Conservation (phyloP, 805 yeast genomes). For the Metschnikowia similis region DNA sequence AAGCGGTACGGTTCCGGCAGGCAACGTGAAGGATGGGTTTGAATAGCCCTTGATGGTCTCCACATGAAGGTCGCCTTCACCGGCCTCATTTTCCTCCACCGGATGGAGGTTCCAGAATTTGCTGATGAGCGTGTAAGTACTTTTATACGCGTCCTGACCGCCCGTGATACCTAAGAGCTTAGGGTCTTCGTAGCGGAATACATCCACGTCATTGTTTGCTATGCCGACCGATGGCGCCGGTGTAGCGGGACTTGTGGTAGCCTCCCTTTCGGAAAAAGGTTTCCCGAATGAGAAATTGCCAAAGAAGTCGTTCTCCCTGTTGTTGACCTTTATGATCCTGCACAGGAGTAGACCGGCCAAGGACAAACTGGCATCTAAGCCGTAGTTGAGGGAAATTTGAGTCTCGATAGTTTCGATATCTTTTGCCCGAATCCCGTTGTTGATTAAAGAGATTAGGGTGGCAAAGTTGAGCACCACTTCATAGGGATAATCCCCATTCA, state of each 20-base stretch:
- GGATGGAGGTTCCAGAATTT: constrained; percentile 51
- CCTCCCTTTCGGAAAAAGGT: constrained; percentile 11
- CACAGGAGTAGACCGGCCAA: constrained; percentile 47
- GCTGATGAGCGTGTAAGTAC: constrained; percentile 35
- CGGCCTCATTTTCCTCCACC: constrained; percentile 20
- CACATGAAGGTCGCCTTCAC: constrained; percentile 5
- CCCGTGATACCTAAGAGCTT: constrained; percentile 30
- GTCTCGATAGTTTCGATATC: constrained; percentile 54
- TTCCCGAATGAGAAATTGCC: constrained; percentile 17
- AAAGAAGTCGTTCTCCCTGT: constrained; percentile 20
- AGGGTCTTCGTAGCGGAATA: constrained; percentile 14
- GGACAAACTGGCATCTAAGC: constrained; percentile 47
- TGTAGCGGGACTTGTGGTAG: constrained; percentile 13
- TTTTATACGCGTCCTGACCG: constrained; percentile 22
- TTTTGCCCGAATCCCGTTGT: constrained; percentile 63
- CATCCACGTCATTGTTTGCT: background rate
- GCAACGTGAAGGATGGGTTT: constrained; percentile 59
- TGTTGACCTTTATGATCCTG: constrained; percentile 41
- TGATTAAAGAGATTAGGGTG: constrained; percentile 55
- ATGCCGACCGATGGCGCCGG: background rate
- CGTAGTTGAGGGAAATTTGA: constrained; percentile 61
- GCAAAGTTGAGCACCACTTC: constrained; percentile 49
- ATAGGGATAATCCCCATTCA: constrained; percentile 29
- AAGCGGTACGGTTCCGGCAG: constrained; percentile 77
- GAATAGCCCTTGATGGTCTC: constrained; percentile 32